Base-by-base conservation (phyloP, 306 rosid species). In the Vigna hirtella region DNA sequence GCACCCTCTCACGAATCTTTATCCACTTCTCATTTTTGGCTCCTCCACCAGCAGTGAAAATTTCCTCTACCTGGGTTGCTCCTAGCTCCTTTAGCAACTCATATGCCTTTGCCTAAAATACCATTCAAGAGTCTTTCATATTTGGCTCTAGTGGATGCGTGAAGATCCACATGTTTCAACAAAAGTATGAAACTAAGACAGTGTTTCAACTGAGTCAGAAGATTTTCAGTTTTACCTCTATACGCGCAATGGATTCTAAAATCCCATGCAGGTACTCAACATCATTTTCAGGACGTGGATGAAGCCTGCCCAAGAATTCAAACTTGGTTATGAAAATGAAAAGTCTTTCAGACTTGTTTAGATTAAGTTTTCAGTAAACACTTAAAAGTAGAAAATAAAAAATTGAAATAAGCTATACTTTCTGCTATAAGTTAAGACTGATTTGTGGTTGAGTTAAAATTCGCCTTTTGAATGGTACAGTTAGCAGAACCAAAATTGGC, bases 231-330 rank as follows among this genome's bases (percentile, higher is more conserved):
- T 38, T 76, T 84, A 94, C 98, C 98, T 94, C 98, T 53, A 90
- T 92, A 24, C 95, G 96, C 0, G 96, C 98, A 79, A 94, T 92
- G 73, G 97, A 94, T 87, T 94, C 98, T 53, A 94, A 82, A 76
- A 90, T 87, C 74, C 97, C 98, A 50, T 90, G 97, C 89, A 90
- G 82, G 83, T 83, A 92, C 73, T 92, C 91, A 3, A 45, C 90
- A 70, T 92, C 95, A 74, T 83, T 89, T 76, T 89, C 86, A 56
- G 97, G 98, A 64, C 93, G 94, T 61, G 98, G 98, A 73, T 84
- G 88, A 73, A 94, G 78, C 84, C 98, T 92, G 87, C 79, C 65
- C 76, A 47, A 77, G 11, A 40, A 20, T 43, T 66, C 53, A 42
- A 40, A 42, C 36, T 42, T 7, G 2, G 50, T 65, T 13, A 26